Conservation (phyloP, 768 basidiomycete genomes). For the Mycena sanguinolenta region DNA sequence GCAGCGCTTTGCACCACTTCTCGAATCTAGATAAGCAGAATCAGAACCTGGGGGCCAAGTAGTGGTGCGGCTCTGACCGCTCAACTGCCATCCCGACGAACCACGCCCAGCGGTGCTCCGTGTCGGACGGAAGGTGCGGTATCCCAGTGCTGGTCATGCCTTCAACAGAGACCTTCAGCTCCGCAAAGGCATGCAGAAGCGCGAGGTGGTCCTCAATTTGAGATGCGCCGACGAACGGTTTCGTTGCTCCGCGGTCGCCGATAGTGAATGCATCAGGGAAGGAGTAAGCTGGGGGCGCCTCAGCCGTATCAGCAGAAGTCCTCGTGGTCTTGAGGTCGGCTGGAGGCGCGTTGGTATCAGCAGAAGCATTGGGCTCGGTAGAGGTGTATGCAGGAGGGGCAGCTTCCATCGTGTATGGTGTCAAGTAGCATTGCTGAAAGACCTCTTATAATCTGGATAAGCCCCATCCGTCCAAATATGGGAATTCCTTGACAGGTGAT, state of each 20-base stretch:
- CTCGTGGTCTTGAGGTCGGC: not conserved
- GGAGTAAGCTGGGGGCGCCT: conserved; percentile 45
- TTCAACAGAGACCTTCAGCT: conserved; percentile 35
- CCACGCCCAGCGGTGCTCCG: conserved; percentile 37
- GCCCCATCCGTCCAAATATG: too few species aligned
- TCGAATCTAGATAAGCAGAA: conserved; percentile 29
- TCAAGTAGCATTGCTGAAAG: too few species aligned
- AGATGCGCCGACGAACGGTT: conserved; percentile 45
- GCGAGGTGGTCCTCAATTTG: conserved; percentile 42
- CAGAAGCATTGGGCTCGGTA: not conserved
- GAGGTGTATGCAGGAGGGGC: conserved; percentile 23
- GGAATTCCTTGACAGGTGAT: too few species aligned
- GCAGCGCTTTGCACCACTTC: conserved; percentile 35
- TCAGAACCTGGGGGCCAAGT: not conserved
- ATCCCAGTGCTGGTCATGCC: conserved; percentile 6
- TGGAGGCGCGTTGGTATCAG: conserved; percentile 37
- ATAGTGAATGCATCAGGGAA: conserved; percentile 47
- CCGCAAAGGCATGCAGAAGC: conserved; percentile 37
- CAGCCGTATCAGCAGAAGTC: not conserved
- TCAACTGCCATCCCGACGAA: conserved; percentile 42
- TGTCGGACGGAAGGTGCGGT: conserved; percentile 12
- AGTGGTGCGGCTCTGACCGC: conserved; percentile 22
- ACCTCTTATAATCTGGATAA: too few species aligned
- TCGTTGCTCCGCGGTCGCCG: conserved; percentile 39
- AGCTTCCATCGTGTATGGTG: conserved; percentile 8